Conservation (phyloP, 768 basidiomycete genomes). For the Auricularia sp. region DNA sequence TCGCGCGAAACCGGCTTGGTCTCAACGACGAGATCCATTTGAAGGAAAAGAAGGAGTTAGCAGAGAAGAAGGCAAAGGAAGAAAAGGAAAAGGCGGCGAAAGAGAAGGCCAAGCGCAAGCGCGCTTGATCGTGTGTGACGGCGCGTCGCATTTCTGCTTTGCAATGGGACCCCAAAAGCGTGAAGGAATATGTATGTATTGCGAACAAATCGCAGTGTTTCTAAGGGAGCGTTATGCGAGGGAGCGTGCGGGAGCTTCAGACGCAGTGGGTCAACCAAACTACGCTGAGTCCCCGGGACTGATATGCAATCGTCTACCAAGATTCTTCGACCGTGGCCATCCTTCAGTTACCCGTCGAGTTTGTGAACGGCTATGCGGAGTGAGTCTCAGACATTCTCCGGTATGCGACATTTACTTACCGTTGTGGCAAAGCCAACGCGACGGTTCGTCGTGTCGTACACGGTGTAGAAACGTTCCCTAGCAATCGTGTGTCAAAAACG, state of each 20-base stretch:
- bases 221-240: no score
- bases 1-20: constrained; percentile 83
- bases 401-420: background rate
- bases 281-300: no score
- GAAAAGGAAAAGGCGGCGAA: constrained; percentile 30
- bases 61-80: constrained; percentile 46
- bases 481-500: background rate
- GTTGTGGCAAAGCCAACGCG: constrained; percentile 49
- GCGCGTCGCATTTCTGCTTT: no score
- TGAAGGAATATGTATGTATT: background rate
- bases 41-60: constrained; percentile 59
- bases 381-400: background rate
- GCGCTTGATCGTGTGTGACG: background rate
- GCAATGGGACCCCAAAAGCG: no score
- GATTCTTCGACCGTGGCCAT: background rate
- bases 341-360: background rate
- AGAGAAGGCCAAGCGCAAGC: background rate
- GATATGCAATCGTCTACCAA: no score
- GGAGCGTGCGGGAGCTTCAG: no score
- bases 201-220: background rate
- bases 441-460: constrained; percentile 49
- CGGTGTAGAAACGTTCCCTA: constrained; percentile 20
- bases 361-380: background rate
- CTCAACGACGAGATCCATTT: constrained; percentile 84
- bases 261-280: no score